Evolutionary conservation across 495 filamentous ascomycete genomes (phyloP).

Genomic region (Parmelia sp.): DNA sequence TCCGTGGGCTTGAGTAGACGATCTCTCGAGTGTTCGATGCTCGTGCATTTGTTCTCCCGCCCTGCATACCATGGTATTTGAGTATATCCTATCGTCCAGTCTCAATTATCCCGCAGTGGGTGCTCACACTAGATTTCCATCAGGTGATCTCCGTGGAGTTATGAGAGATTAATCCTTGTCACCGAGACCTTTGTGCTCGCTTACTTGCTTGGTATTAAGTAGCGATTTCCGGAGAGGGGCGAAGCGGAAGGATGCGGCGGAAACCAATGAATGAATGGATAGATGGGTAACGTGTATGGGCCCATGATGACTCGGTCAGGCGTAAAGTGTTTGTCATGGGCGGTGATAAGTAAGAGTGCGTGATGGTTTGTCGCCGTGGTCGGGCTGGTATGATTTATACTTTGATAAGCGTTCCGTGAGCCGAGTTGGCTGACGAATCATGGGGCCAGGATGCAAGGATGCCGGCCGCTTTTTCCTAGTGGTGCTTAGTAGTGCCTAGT

Average conservation of each 20-base stretch:
- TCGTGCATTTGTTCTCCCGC: background rate
- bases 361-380: no score
- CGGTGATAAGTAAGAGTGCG: no score
- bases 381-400: no score
- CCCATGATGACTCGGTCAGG: no score
- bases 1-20: background rate
- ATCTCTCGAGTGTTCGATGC: background rate
- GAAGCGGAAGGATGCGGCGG: no score
- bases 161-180: background rate
- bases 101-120: background rate
- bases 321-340: no score
- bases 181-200: no score
- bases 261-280: no score
- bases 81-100: background rate
- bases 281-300: no score
- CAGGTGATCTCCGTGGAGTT: background rate
- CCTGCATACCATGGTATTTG: background rate
- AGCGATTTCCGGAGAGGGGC: no score
- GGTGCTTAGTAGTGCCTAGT: background rate
- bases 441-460: background rate
- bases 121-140: background rate
- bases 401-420: constrained; percentile 1
- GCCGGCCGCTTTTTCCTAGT: no score
- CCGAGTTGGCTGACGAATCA: background rate
- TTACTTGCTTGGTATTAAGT: no score